Base-by-base conservation (phyloP, 129 eudicot species). In the Flaveria bidentis region DNA sequence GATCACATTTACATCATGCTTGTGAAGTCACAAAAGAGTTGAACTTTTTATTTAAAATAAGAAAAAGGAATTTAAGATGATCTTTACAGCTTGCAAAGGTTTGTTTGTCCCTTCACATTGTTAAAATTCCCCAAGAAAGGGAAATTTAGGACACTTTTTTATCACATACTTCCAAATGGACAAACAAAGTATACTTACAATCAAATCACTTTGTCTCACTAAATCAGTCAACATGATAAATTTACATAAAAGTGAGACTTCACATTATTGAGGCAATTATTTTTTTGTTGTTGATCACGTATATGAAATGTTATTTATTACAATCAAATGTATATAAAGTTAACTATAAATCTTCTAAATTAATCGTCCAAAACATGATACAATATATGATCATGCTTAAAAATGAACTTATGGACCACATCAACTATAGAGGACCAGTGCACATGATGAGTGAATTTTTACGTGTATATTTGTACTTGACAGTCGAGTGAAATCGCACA, bases 81-180 rank as follows among this genome's bases (percentile, higher is more conserved):
- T 73, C 78, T 80, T 80, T 80, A 72, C 83, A 80, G 83, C 83
- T 73, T 64, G 83, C 74, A 72, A 42, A 39, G 68, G 83, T 72
- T 72, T 72, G 60, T 52, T 72, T 80, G 83, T 80, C 78, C 78
- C 83, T 79, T 80, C 83, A 63, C 74, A 64, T 72, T 73, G 69
- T 65, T 72, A 72, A 72, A 80, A 52, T 64, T 72, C 83, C 68
- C 78, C 78, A 28, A 50, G 44, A 67, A 72, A 62, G 74, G 83
- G 78, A 72, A 80, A 47, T 78, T 71, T 49, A 8, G 65, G 73
- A 71, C 77, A 60, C 67, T 13, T 63, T 70, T 72, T 72, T 52
- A 80, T 52, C 78, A 80, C 39, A 72, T 72, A 64, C 73, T 72
- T 66, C 65, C 68, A 79, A 72, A 79, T 72, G 25, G 30, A 79